Conservation (phyloP, 73 alveolate genomes). For the Tetrahymena borealis region DNA sequence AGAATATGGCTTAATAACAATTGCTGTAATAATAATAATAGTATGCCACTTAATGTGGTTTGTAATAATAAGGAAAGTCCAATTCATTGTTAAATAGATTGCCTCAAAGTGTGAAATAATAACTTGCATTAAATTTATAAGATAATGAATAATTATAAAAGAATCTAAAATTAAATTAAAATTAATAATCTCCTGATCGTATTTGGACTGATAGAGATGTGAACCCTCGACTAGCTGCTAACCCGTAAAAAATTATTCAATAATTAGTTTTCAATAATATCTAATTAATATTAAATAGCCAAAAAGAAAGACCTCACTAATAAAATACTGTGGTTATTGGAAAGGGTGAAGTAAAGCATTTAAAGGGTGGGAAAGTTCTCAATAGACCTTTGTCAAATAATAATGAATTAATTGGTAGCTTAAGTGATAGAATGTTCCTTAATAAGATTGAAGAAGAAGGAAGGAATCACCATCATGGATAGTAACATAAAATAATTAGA, state of each 20-base stretch:
- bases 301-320: background rate
- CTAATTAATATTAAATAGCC: background rate
- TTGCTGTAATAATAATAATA: background rate
- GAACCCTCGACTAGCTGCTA: background rate
- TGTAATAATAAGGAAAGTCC: background rate
- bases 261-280: background rate
- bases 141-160: background rate
- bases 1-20: background rate
- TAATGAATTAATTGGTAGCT: background rate
- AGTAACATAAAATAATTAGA: background rate
- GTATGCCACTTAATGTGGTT: background rate
- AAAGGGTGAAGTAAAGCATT: background rate
- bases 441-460: background rate
- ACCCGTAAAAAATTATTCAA: background rate
- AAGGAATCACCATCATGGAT: background rate
- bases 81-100: background rate
- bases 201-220: slow-evolving; percentile 1
- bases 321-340: background rate
- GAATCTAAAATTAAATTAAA: background rate
- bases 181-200: background rate
- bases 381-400: background rate
- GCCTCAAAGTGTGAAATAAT: background rate
- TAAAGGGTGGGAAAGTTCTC: background rate
- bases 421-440: background rate
- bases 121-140: background rate